Evolutionary conservation across 2,329 filamentous ascomycete genomes (phyloP).

Genomic region (Penicillium occitanis): DNA sequence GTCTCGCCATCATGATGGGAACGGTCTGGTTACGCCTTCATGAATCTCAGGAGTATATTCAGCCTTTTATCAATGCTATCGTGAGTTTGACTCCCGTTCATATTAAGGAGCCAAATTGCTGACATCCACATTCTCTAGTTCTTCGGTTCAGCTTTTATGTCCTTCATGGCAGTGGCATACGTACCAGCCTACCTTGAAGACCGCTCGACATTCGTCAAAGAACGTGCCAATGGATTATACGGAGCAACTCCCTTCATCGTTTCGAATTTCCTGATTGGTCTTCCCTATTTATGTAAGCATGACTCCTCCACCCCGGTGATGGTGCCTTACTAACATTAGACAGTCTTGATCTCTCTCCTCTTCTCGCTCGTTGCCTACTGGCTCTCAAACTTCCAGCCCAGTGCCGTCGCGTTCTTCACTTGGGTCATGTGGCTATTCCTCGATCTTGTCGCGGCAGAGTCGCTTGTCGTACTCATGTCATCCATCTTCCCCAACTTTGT

Average conservation of each 20-base stretch:
- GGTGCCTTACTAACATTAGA: constrained; percentile 18
- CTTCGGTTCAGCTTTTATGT: constrained; percentile 73
- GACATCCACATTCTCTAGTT: constrained; percentile 43
- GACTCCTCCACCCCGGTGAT: too few relatives aligned
- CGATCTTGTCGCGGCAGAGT: constrained; percentile 78
- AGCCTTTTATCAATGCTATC: constrained; percentile 79
- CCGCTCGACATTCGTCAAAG: constrained; percentile 68
- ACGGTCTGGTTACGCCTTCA: constrained; percentile 78
- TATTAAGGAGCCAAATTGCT: neutral
- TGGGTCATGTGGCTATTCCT: constrained; percentile 85
- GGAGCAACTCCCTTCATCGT: constrained; percentile 70
- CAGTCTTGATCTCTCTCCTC: constrained; percentile 69
- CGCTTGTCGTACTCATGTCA: constrained; percentile 74
- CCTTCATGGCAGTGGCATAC: constrained; percentile 81
- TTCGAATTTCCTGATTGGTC: constrained; percentile 77
- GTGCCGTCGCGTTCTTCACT: constrained; percentile 66
- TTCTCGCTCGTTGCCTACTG: constrained; percentile 78
- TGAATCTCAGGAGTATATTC: constrained; percentile 69
- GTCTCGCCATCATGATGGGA: constrained; percentile 63
- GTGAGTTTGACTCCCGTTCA: constrained; percentile 35
- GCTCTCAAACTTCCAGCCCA: constrained; percentile 72
- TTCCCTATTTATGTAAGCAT: constrained; percentile 69
- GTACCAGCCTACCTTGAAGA: constrained; percentile 83
- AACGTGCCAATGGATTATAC: constrained; percentile 78
- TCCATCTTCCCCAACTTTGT: constrained; percentile 75